Evolutionary conservation across 208 protist species (phyloP).

Genomic region (Crithidia acanthocephali): DNA sequence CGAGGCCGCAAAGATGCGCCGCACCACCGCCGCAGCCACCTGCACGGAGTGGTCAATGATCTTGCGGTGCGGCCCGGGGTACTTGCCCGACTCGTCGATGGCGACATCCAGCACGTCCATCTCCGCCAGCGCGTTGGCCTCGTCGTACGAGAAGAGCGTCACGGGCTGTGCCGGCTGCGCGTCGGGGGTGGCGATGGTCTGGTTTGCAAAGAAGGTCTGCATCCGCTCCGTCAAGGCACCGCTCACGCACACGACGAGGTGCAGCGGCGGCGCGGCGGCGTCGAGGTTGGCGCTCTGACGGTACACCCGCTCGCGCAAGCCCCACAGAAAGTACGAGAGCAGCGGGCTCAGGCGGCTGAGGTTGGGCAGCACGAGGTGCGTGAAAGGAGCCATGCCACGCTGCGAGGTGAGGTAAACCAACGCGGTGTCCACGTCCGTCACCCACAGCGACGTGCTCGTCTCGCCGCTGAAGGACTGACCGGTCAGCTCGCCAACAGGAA

Average conservation of each 20-base stretch:
- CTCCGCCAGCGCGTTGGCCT: conserved; percentile 67
- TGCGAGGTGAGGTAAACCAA: conserved; percentile 72
- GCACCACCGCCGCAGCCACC: conserved; percentile 55
- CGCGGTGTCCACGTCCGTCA: conserved; percentile 79
- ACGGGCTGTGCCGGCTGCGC: conserved; percentile 18
- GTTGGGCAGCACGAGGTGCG: conserved; percentile 81
- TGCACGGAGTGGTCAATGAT: conserved; percentile 62
- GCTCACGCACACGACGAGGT: conserved; percentile 48
- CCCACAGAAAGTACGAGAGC: conserved; percentile 69
- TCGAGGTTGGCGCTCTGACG: conserved; percentile 51
- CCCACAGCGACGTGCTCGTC: conserved; percentile 62
- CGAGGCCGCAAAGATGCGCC: conserved; percentile 35
- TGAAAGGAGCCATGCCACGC: conserved; percentile 76
- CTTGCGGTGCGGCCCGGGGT: conserved; percentile 60
- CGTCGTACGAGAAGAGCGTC: conserved; percentile 75
- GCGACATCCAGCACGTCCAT: conserved; percentile 80
- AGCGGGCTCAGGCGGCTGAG: conserved; percentile 62
- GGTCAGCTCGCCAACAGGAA: conserved; percentile 63
- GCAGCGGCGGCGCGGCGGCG: conserved; percentile 38
- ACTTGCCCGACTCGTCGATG: conserved; percentile 59
- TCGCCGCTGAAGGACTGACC: conserved; percentile 62
- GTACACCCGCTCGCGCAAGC: conserved; percentile 66
- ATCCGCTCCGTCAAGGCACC: conserved; percentile 40
- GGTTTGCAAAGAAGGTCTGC: conserved; percentile 47
- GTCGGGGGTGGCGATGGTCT: conserved; percentile 38